A percentile compares a stretch with the other conserved stretches of the same genome.
These are phyloP conservation scores for Lactarius indigo DNA, from an alignment of 768 basidiomycete species.

Conservation along the genomic window DNA sequence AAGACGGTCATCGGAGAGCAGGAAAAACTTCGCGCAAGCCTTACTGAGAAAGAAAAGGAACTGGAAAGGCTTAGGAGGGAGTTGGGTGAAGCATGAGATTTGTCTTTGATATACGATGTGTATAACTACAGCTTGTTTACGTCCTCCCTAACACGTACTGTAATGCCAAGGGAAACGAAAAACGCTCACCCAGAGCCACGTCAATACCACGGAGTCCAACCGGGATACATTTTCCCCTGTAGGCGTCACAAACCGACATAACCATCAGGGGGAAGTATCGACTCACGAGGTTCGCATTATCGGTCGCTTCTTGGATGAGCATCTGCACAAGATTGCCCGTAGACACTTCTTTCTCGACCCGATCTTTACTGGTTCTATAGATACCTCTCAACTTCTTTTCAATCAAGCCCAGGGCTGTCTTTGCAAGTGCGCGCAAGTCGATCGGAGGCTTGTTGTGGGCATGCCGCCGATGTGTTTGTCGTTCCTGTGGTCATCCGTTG, in stretches of 20 bases:
- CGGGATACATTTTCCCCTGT: conserved; percentile 87
- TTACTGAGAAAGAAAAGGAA: conserved; percentile 84
- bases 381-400: conserved; percentile 78
- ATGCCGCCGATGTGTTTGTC: conserved; percentile 14
- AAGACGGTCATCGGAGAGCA: conserved; percentile 71
- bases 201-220: conserved; percentile 83
- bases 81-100: conserved; percentile 27
- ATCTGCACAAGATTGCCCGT: conserved; percentile 88
- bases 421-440: conserved; percentile 65
- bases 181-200: background rate
- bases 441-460: conserved; percentile 27
- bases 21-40: conserved; percentile 59
- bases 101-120: background rate
- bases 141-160: background rate
- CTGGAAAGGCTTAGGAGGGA: conserved; percentile 64
- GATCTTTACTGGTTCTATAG: conserved; percentile 41
- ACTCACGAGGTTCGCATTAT: conserved; percentile 63
- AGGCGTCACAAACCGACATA: conserved; percentile 18
- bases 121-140: conserved; percentile 7
- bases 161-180: background rate
- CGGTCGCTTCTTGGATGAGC: conserved; percentile 86
- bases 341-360: conserved; percentile 47
- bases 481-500: conserved; percentile 22
- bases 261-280: background rate
- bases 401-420: conserved; percentile 75